Evolutionary conservation across 148 eudicot species (phyloP), one percentile per base, ranked within the genome.

Genomic region (Camellia lanceoleosa): DNA sequence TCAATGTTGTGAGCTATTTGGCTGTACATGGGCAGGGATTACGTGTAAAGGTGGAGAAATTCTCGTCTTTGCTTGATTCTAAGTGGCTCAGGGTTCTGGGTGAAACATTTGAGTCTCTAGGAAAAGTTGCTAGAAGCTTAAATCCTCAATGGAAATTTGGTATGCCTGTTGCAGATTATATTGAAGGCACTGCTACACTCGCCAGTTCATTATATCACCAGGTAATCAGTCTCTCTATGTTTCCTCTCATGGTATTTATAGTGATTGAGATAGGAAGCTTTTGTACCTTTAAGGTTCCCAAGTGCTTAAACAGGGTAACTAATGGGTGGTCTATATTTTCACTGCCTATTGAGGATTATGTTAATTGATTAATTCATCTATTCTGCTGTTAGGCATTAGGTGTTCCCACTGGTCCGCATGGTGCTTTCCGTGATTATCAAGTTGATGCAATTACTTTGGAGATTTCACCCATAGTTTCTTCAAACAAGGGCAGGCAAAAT

Each of bases 371-470:
- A 19, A 43, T 76, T 77, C 11, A 59, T 52, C 11, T 20, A 55
- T 55, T 72, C 10, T 49, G 77, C 11, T 82, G 66, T 52, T 78
- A 96, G 99, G 99, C 98, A 23, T 84, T 96, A 74, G 99, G 99
- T 79, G 88, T 96, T 81, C 99, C 99, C 15, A 94, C 98, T 65
- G 99, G 98, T 80, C 83, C 97, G 14, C 99, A 96, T 84, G 99
- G 95, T 74, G 95, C 97, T 81, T 96, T 96, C 81, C 97, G 97
- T 68, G 97, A 96, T 92, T 96, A 96, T 85, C 98, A 96, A 87
- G 88, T 96, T 87, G 99, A 96, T 86, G 97, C 99, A 56, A 86
- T 94, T 63, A 96, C 99, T 79, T 79, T 96, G 87, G 91, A 86
- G 76, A 84, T 96, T 65, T 88, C 97, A 80, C 89, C 89, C 30